These are phyloP conservation scores for Annulohypoxylon stygium DNA, from an alignment of 495 filamentous ascomycete genomes.

Conservation along the genomic window DNA sequence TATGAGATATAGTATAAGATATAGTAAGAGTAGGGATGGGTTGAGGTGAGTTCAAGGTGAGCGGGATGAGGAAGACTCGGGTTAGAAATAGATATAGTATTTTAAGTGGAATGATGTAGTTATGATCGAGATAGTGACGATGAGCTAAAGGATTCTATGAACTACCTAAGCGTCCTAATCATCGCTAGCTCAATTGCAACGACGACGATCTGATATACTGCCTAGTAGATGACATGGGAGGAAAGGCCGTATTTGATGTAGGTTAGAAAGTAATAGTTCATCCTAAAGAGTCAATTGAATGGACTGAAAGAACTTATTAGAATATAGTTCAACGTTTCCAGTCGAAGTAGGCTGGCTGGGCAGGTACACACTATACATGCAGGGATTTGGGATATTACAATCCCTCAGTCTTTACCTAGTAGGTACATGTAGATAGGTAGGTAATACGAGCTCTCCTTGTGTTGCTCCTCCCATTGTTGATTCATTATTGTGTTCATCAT, in stretches of 20 bases:
- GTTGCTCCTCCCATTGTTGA: conserved; percentile 23
- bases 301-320: neutral
- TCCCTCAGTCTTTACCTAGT: neutral
- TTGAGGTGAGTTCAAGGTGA: conserved; percentile 7
- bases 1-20: neutral
- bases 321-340: neutral
- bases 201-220: conserved; percentile 10
- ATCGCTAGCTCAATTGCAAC: conserved; percentile 16
- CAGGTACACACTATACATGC: neutral
- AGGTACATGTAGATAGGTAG: neutral
- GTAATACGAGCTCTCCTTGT: conserved; percentile 4
- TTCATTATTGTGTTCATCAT: conserved; percentile 39
- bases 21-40: neutral
- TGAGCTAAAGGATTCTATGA: conserved; percentile 21
- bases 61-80: neutral
- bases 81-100: conserved; percentile 14
- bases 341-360: neutral
- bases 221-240: neutral
- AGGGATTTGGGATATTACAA: neutral
- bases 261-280: neutral
- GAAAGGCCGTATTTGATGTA: neutral
- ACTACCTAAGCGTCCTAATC: conserved; percentile 5
- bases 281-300: neutral
- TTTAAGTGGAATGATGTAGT: conserved; percentile 38
- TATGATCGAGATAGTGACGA: conserved; percentile 36